Evolutionary conservation across 257 asterid genomes (phyloP), one percentile per base, ranked within the genome.

Genomic region (Solanum virginianum): DNA sequence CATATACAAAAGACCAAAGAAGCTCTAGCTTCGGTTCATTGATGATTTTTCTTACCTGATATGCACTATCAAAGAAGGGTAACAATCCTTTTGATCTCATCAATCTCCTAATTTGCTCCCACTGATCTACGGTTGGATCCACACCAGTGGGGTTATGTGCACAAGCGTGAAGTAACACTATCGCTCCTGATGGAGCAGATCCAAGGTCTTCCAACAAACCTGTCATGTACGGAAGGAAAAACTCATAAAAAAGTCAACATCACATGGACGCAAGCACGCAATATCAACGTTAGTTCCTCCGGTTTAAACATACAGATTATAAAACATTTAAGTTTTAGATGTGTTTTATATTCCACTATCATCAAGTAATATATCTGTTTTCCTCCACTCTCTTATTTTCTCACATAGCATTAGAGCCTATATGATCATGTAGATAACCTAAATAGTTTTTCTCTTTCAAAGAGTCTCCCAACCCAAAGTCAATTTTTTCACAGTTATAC

Each of bases 91-190:
- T 97, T 8, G 97, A 92, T 89, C 99, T 92, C 92, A 95, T 91
- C 80, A 97, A 85, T 92, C 86, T 91, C 90, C 98, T 94, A 81
- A 95, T 95, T 86, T 92, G 91, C 88, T 95, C 98, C 99, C 99
- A 97, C 88, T 97, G 98, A 87, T 92, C 89, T 87, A 90, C 83
- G 88, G 99, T 97, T 60, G 99, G 98, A 90, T 97, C 99, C 83
- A 97, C 99, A 85, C 99, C 99, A 66, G 99, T 97, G 63, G 99
- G 99, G 89, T 97, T 97, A 88, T 97, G 99, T 80, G 99, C 99
- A 87, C 99, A 97, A 57, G 99, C 99, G 80, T 97, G 99, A 85
- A 97, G 95, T 85, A 97, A 98, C 85, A 97, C 97, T 79, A 97
- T 90, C 69, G 97, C 97, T 85, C 99, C 99, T 11, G 96, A 88